These are phyloP conservation scores for Thielaviopsis populi DNA, from an alignment of 2,329 filamentous ascomycete genomes.

Conservation along the genomic window DNA sequence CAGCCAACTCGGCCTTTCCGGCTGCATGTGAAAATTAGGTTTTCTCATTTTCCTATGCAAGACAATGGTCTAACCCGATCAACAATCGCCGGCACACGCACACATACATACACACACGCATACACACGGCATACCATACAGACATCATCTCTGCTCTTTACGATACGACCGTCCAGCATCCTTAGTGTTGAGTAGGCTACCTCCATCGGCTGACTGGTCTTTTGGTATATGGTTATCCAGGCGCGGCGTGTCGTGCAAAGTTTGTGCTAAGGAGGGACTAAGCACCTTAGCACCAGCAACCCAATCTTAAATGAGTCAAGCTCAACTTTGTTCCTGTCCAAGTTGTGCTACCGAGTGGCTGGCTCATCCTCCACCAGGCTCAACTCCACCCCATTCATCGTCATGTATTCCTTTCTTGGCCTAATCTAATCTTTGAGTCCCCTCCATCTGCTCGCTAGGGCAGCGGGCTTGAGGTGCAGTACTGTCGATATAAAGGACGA, in stretches of 20 bases:
- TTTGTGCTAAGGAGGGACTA: background rate
- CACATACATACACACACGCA: background rate
- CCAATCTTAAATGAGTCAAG: background rate
- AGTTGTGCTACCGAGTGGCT: background rate
- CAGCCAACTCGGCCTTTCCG: background rate
- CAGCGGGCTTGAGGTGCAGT: no score
- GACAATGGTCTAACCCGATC: background rate
- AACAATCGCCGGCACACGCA: background rate
- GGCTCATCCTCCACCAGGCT: background rate
- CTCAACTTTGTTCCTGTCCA: background rate
- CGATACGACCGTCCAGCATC: no score
- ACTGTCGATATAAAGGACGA: background rate
- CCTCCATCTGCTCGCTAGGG: background rate
- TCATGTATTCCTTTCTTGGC: background rate
- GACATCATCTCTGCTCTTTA: background rate
- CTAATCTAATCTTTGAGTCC: background rate
- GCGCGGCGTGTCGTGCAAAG: background rate
- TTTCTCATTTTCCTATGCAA: background rate
- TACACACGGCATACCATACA: background rate
- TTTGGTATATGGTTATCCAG: background rate
- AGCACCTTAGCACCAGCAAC: background rate
- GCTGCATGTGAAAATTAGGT: background rate
- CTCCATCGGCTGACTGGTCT: background rate
- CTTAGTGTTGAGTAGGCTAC: background rate
- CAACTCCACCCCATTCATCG: background rate